These are phyloP conservation scores for Solanum chaucha DNA, from an alignment of 257 asterid species.

Conservation along the genomic window DNA sequence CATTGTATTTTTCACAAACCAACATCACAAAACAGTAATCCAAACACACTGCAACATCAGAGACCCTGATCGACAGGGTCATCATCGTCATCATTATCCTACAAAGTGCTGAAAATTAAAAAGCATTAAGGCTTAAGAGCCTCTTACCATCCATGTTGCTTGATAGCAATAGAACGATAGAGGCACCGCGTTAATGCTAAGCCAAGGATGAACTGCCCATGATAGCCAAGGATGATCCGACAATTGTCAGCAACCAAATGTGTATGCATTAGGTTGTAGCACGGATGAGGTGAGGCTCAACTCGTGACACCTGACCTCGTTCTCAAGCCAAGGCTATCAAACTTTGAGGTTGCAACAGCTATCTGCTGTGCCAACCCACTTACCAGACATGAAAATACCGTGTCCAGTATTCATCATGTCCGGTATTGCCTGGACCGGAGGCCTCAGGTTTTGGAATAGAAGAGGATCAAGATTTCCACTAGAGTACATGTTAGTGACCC, in stretches of 20 bases:
- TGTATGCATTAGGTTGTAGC: conserved; percentile 21
- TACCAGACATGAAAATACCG: conserved; percentile 20
- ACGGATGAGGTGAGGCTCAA: conserved; percentile 13
- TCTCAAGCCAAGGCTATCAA: conserved; percentile 4
- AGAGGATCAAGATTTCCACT: conserved; percentile 26
- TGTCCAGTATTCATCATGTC: conserved; percentile 26
- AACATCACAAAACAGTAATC: not conserved
- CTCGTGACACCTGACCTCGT: conserved; percentile 8
- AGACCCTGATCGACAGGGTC: not conserved
- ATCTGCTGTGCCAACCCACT: conserved; percentile 33
- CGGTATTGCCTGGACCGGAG: conserved; percentile 20
- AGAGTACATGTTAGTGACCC: conserved; percentile 20
- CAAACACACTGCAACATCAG: not conserved
- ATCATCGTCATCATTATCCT: not conserved
- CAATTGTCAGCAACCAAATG: conserved; percentile 29
- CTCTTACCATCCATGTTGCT: conserved; percentile 7
- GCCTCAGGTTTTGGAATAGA: conserved; percentile 16
- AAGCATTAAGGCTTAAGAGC: conserved; percentile 15
- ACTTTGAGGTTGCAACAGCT: conserved; percentile 39
- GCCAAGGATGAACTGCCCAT: conserved; percentile 41
- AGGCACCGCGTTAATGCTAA: conserved; percentile 18
- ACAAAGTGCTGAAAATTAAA: not conserved
- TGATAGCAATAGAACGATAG: not conserved
- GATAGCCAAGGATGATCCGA: conserved; percentile 81
- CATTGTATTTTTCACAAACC: not conserved